Base-by-base conservation (phyloP, 129 eudicot species). In the Helianthus tuberosus region DNA sequence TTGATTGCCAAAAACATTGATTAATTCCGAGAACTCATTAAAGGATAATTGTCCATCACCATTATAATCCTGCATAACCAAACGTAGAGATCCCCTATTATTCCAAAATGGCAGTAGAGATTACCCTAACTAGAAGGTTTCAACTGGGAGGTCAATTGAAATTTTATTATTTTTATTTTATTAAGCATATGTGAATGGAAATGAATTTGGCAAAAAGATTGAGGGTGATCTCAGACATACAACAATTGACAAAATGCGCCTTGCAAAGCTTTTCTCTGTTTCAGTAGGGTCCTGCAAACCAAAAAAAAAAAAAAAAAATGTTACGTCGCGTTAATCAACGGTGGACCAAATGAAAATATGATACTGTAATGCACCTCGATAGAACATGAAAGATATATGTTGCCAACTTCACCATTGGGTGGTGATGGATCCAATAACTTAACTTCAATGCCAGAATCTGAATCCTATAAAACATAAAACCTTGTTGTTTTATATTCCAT, bases 1-100 rank as follows among this genome's bases (percentile, higher is more conserved):
- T 78, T 88, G 93, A 85, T 93, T 93, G 76, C 98, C 98, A 63
- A 93, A 93, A 49, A 95, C 98, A 78, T 88, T 75, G 75, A 93
- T 87, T 76, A 93, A 79, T 54, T 86, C 83, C 5, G 96, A 88
- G 82, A 93, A 93, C 75, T 93, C 98, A 17, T 84, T 68, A 48
- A 84, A 86, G 14, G 96, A 88, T 63, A 93, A 89, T 8, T 47
- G 62, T 27, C 98, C 98, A 77, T 90, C 93, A 60, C 84, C 96
- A 62, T 90, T 70, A 51, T 83, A 90, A 78, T 93, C 98, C 98
- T 93, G 88, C 60, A 83, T 64, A 60, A 71, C 41, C 57, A 54
- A 67, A 75, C 54, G 65, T 27, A 3, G 36, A 58, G 35, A 23
- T 23, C 9, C 47, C 47, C 47, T 43, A 43, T 41, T 41, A 41